Percentiles rank a stretch among this genome's conserved stretches.
Evolutionary conservation across 2,329 filamentous ascomycete genomes (phyloP).

Genomic region (Arachnomyces sp.): DNA sequence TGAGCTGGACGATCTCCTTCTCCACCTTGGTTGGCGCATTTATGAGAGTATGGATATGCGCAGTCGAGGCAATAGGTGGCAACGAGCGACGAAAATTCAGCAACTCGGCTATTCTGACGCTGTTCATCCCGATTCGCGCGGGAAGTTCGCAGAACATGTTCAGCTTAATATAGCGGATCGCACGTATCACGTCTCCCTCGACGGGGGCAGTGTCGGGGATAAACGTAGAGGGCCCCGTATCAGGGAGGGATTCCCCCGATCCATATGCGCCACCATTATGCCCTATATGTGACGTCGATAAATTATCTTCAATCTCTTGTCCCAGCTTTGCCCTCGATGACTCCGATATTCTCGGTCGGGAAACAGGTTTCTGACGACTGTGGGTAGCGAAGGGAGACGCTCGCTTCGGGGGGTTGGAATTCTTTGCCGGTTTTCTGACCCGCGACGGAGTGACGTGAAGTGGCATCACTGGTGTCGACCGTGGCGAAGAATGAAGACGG

Average conservation of each 20-base stretch:
- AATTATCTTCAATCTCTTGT: slow-evolving; percentile 2
- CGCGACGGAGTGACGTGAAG: slow-evolving; percentile 41
- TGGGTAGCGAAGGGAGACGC: slow-evolving; percentile 35
- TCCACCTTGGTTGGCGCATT: slow-evolving; percentile 51
- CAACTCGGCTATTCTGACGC: slow-evolving; percentile 50
- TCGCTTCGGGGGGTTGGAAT: slow-evolving; percentile 19
- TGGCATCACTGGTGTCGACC: slow-evolving; percentile 28
- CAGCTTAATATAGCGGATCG: slow-evolving; percentile 44
- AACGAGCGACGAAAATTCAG: slow-evolving; percentile 48
- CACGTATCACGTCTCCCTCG: slow-evolving; percentile 44
- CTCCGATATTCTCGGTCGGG: slow-evolving; percentile 11
- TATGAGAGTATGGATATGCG: slow-evolving; percentile 52
- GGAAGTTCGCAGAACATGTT: slow-evolving; percentile 51
- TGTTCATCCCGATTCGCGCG: slow-evolving; percentile 52
- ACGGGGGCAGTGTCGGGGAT: slow-evolving; percentile 37
- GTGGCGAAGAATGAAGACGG: not conserved
- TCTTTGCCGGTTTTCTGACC: slow-evolving; percentile 31
- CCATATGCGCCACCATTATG: slow-evolving; percentile 5
- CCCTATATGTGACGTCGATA: too few species aligned
- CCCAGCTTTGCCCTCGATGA: too few species aligned
- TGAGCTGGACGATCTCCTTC: slow-evolving; percentile 48
- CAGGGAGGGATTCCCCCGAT: slow-evolving; percentile 39
- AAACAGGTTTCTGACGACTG: slow-evolving; percentile 32
- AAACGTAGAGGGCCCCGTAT: slow-evolving; percentile 43
- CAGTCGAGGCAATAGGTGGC: slow-evolving; percentile 51